Percentiles rank a stretch among this genome's conserved stretches.
These are phyloP conservation scores for Beauveria brongniartii DNA, from an alignment of 2,329 filamentous ascomycete genomes.

Conservation along the genomic window DNA sequence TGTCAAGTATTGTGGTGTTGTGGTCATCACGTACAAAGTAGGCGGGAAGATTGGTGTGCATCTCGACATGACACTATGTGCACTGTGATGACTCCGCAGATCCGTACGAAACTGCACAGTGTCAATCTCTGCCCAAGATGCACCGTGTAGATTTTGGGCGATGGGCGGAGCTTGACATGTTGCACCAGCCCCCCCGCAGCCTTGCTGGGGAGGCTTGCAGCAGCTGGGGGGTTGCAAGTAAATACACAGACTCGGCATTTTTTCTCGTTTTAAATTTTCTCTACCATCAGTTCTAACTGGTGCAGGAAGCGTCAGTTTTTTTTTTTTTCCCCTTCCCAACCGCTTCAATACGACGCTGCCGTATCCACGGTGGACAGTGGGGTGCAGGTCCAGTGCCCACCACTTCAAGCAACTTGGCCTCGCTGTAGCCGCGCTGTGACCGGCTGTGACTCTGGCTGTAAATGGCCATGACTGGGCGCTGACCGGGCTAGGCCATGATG, in stretches of 20 bases:
- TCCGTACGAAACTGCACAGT: background rate
- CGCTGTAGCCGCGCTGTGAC: background rate
- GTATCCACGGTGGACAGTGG: background rate
- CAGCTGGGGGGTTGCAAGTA: background rate
- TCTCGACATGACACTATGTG: background rate
- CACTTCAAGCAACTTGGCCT: background rate
- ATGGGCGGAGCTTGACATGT: background rate
- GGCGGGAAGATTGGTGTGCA: background rate
- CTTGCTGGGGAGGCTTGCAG: background rate
- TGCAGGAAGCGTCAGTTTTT: background rate
- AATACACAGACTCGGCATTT: background rate
- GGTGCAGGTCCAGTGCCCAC: background rate
- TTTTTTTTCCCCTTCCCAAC: background rate
- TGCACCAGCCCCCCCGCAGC: background rate
- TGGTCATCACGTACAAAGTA: background rate
- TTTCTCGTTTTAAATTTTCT: background rate
- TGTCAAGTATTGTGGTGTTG: background rate
- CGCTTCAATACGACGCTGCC: background rate
- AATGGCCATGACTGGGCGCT: too few relatives aligned
- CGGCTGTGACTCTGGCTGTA: background rate
- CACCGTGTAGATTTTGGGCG: constrained; percentile 6
- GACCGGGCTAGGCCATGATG: too few relatives aligned
- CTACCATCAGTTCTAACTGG: background rate
- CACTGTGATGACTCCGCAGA: background rate
- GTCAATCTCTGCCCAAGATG: background rate